Evolutionary conservation across 176 grass and related monocot species (phyloP), one percentile per base, ranked within the genome.

Genomic region (Lolium perenne): DNA sequence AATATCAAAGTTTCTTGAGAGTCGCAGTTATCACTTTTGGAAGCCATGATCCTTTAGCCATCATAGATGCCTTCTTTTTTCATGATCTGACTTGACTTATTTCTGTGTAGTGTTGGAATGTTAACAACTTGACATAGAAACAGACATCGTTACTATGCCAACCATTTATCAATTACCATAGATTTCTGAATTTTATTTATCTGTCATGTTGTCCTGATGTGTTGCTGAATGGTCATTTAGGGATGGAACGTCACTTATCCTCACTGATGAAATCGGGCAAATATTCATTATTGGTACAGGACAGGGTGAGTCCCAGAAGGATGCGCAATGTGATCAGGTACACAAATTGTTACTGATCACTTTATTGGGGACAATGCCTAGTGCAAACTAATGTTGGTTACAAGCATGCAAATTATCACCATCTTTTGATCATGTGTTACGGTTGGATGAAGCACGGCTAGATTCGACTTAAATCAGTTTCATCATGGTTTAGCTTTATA

Each of bases 321-420:
- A 98, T 56, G 97, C 97, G 6, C 94, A 92, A 92, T 98, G 94
- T 87, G 94, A 98, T 85, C 97, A 98, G 97, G 97, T 99, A 80
- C 54, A 47, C 11, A 38, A 69, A 35, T 62, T 89, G 48, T 69
- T 56, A 62, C 26, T 57, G 13, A 58, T 83, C 41, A 66, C 29
- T 6, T 87, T 81, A 76, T 38, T 72, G 26, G 14, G 50, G 56
- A 29, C 26, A 83, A 71, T 80, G 18, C 49, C 17, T 82, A 11
- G 13, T 76, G 47, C 71, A 69, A 82, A 20, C 47, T 48, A 82
- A 38, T 77, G 38, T 59, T 47, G 46, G 18, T 51, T 40, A 6
- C 25, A 88, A 78, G 23, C 73, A 80, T 85, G 76, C 50, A 89
- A 56, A 75, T 38, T 89, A 38, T 4, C 8, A 17, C 14, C 7